Percentiles rank a stretch among this genome's conserved stretches.
These are phyloP conservation scores for Takakia lepidozioides DNA, from an alignment of 225 moss, liverwort and hornwort species.

Conservation along the genomic window DNA sequence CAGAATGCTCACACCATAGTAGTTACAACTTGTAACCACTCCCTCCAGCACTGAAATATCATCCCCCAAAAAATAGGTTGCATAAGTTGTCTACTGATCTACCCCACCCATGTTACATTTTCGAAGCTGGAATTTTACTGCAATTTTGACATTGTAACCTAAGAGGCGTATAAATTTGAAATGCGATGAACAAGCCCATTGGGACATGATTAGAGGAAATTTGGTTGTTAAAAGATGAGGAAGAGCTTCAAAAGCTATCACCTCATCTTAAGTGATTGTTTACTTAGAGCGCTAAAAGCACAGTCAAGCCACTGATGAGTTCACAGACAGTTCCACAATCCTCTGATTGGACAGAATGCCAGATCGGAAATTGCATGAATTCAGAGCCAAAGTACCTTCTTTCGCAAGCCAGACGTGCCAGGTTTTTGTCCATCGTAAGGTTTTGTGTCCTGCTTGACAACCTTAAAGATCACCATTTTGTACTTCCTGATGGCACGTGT, in stretches of 20 bases:
- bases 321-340: too few relatives aligned
- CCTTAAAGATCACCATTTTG: conserved; percentile 73
- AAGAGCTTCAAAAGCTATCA: too few relatives aligned
- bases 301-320: too few relatives aligned
- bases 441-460: conserved; percentile 70
- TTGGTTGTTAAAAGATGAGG: too few relatives aligned
- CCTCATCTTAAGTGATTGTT: too few relatives aligned
- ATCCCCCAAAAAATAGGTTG: not conserved
- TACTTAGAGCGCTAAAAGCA: too few relatives aligned
- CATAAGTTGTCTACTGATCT: too few relatives aligned
- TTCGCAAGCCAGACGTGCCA: conserved; percentile 88
- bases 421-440: conserved; percentile 97
- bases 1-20: not conserved
- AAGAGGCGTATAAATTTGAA: not conserved
- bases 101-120: too few relatives aligned
- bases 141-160: not conserved
- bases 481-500: too few relatives aligned
- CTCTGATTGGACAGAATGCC: not conserved
- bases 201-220: too few relatives aligned
- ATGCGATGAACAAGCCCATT: not conserved
- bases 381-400: conserved; percentile 56
- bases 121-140: too few relatives aligned
- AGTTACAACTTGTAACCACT: not conserved
- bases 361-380: not conserved
- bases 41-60: not conserved